Base-by-base conservation (phyloP, 2,329 filamentous ascomycete species). In the Akanthomyces muscarius region DNA sequence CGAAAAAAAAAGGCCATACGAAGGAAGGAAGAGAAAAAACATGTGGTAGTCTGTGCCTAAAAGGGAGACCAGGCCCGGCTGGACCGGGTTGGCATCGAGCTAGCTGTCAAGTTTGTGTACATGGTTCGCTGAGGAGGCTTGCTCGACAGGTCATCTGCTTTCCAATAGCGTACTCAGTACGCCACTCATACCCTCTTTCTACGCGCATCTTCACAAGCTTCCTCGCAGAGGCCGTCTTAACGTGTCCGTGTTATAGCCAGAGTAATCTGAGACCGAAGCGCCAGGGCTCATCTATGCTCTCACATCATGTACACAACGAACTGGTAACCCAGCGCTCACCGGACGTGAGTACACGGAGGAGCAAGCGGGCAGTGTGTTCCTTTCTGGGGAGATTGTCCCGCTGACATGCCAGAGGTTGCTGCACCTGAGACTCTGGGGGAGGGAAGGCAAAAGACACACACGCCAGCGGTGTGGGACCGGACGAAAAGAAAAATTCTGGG, bases 131-230 rank as follows among this genome's bases (percentile, higher is more conserved):
- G 14, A 7, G 44, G 33, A 52, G n/a, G 48, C 48, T 44, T 45
- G 38, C 25, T 21, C 11, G 6, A 51, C 33, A 51, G 48, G 58
- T 61, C 58, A 53, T 61, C 18, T 45, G 25, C 33, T 61, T 52
- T 36, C 41, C 38, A 45, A 61, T 61, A 60, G 47, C 36, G 48
- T 13, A n/a, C n/a, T n/a, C n/a, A n/a, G n/a, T n/a, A 38, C 57
- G 57, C 57, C 57, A 60, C 57, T 48, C 44, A 10, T 1, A 42
- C 36, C 13, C 21, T 44, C 5, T 25, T 28, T 21, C 6, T 36
- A 16, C 48, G 18, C 5, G 41, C 3, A 14, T 14, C 25, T 41
- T 44, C 42, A n/a, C 41, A 45, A 47, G 28, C 28, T 53, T 36
- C 36, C 11, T 14, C 10, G 23, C 45, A 30, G 4, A 48, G 45